Evolutionary conservation across 441 rosid genomes (phyloP), one percentile per base, ranked within the genome.

Genomic region (Eruca vesicaria): DNA sequence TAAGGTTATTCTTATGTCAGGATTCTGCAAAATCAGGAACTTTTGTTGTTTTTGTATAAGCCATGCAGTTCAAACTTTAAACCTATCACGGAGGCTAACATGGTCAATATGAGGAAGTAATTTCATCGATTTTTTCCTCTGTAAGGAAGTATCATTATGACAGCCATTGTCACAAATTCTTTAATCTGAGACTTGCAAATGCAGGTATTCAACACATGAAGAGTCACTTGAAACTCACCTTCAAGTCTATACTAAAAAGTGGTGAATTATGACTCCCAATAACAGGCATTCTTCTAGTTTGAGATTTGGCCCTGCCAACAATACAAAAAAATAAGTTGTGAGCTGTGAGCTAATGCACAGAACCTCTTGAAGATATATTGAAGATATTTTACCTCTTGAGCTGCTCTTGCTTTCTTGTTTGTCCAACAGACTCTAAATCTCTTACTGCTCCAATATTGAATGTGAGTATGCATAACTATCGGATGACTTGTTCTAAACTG

Each of bases 401-500:
- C 3, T 23, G 26, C 26, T 23, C 1, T 23, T 23, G 26, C 26
- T 23, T 87, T 81, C 85, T 68, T 71, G 80, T 84, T 78, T 78
- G 81, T 72, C 86, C 88, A 69, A 50, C 36, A 81, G 63, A 23
- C 26, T 23, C 26, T 23, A 3, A 82, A 76, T 80, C 72, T 71
- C 81, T 85, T 70, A 79, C 86, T 65, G 71, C 66, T 76, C 67
- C 76, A 33, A 68, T 78, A 77, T 79, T 83, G 88, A 72, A 74
- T 78, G 86, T 14, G 97, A 90, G 81, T 88, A 87, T 43, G 87
- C 91, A 76, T 89, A 94, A 60, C 81, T 90, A 71, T 78, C 62
- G 26, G 83, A 71, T 55, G 79, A 82, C 9, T 87, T 92, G 81
- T 86, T 88, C 83, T 95, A 96, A 69, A 89, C 88, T 0, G 97